Base-by-base conservation (phyloP, 306 rosid genomes). In the Quercus alba region DNA sequence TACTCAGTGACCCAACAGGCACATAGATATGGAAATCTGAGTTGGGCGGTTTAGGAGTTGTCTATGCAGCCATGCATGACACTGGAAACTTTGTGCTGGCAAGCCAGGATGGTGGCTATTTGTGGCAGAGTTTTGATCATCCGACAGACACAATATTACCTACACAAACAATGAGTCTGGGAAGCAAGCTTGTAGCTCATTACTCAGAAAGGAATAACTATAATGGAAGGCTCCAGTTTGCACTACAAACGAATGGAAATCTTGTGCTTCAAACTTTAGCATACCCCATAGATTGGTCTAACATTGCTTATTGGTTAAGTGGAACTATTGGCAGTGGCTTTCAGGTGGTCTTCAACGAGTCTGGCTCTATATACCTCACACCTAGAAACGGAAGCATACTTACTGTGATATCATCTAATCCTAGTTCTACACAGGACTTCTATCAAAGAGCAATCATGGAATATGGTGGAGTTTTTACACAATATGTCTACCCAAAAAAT, bases 71-170 rank as follows among this genome's bases (percentile, higher is more conserved):
- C 35, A 77, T 90, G 84, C 93, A 75, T 46, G 91, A 90, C 71
- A 77, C 19, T 0, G 90, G 97, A 0, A 90, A 90, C 78, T 86
- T 92, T 18, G 87, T 89, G 67, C 74, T 90, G 63, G 77, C 56
- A 3, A 46, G 72, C 55, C 21, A 5, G 0, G 23, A 28, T 13
- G 79, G 86, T 1, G 10, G 7, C 12, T 0, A 5, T 70, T 62
- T 86, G 30, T 93, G 96, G 95, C 70, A 85, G 77, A 90, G 92
- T 72, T 93, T 93, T 69, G 62, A 79, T 1, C 15, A 64, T 17
- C 91, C 91, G 5, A 87, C 95, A 0, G 92, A 90, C 55, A 90
- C 95, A 0, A 78, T 93, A 56, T 80, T 93, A 58, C 95, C 95
- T 1, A 73, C 78, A 21, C 92, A 90, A 52, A 55, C 69, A 33